Percentiles rank a stretch among this genome's conserved stretches.
These are phyloP conservation scores for Exophiala aquamarina DNA, from an alignment of 2,329 filamentous ascomycete species.

Conservation along the genomic window DNA sequence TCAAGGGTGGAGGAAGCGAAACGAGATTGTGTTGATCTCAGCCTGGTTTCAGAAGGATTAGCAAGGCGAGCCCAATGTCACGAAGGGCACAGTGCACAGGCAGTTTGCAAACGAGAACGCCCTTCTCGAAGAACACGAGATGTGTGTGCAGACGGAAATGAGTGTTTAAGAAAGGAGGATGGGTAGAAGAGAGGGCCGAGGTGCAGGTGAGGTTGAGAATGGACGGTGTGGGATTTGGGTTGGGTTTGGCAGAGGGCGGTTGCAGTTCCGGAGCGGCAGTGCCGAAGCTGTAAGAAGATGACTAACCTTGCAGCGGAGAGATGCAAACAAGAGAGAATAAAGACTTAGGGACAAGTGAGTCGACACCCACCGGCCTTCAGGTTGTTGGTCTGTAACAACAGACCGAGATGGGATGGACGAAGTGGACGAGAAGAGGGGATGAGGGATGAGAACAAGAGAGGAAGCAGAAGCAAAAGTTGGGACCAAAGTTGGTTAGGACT, in stretches of 20 bases:
- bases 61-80: slow-evolving; percentile 2
- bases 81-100: too few species aligned
- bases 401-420: slow-evolving; percentile 5
- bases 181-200: not conserved
- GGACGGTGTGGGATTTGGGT: not conserved
- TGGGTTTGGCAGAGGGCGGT: not conserved
- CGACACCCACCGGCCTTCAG: slow-evolving; percentile 23
- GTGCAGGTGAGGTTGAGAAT: not conserved
- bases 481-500: not conserved
- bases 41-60: slow-evolving; percentile 25
- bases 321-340: slow-evolving; percentile 3
- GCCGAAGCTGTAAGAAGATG: slow-evolving; percentile 1
- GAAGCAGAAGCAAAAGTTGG: slow-evolving; percentile 2
- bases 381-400: slow-evolving; percentile 11
- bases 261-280: not conserved
- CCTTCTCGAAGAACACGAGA: not conserved
- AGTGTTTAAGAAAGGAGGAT: slow-evolving; percentile 2
- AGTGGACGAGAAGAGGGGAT: slow-evolving; percentile 8
- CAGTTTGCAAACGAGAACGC: too few species aligned
- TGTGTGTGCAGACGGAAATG: not conserved
- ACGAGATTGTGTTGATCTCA: slow-evolving; percentile 19
- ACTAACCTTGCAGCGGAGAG: slow-evolving; percentile 6
- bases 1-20: slow-evolving; percentile 5
- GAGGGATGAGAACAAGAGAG: slow-evolving; percentile 6
- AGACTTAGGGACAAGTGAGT: slow-evolving; percentile 23